Evolutionary conservation across 2,329 filamentous ascomycete species (phyloP).

Genomic region (Aspergillus piperis): DNA sequence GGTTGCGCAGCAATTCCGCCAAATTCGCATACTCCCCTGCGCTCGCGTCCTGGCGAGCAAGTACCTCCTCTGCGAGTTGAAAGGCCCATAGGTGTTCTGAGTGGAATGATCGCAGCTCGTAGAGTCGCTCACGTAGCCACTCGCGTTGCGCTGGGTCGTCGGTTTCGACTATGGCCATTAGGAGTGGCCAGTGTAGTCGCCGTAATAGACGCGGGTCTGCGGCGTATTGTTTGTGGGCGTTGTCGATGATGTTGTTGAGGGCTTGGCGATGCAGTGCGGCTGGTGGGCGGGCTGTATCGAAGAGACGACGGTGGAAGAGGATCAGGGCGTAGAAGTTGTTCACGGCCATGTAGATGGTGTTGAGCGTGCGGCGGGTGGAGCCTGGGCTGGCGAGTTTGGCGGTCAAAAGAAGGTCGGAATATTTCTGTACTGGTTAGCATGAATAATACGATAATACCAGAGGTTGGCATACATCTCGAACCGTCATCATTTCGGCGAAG

Average conservation of each 20-base stretch:
- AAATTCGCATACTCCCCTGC: constrained; percentile 28
- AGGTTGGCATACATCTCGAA: constrained; percentile 27
- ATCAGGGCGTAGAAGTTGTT: constrained; percentile 38
- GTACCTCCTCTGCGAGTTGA: constrained; percentile 31
- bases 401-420: constrained; percentile 39
- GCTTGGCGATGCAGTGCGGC: constrained; percentile 31
- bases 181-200: constrained; percentile 36
- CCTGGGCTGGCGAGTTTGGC: constrained; percentile 32
- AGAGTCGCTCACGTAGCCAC: constrained; percentile 35
- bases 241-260: constrained; percentile 33
- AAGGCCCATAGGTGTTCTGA: constrained; percentile 35
- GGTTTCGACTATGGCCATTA: constrained; percentile 38
- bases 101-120: constrained; percentile 30
- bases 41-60: constrained; percentile 30
- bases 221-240: constrained; percentile 34
- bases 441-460: neutral
- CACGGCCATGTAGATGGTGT: constrained; percentile 39
- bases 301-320: constrained; percentile 35
- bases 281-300: constrained; percentile 25
- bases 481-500: constrained; percentile 27
- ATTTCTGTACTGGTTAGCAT: constrained; percentile 29
- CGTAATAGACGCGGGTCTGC: constrained; percentile 34
- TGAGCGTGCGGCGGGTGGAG: constrained; percentile 36
- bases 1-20: constrained; percentile 29
- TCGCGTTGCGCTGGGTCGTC: constrained; percentile 29